Conservation (phyloP, 2,329 filamentous ascomycete genomes). For the Ceratocystis alfenasii region DNA sequence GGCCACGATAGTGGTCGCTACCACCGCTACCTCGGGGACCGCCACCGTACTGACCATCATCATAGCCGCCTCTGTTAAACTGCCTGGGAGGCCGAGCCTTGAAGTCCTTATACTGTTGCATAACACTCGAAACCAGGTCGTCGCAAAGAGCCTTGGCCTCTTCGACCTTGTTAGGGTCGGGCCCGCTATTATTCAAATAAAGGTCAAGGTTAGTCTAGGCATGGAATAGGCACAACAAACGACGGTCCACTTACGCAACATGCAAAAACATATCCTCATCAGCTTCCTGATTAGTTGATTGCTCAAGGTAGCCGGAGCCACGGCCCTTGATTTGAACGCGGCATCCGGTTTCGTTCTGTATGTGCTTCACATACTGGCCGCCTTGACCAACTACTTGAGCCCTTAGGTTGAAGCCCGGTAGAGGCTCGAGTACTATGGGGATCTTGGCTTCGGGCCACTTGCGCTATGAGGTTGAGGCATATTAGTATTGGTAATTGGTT, state of each 20-base stretch:
- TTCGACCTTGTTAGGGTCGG: slow-evolving; percentile 74
- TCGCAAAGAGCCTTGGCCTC: slow-evolving; percentile 80
- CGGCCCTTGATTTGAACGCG: slow-evolving; percentile 97
- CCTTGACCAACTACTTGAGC: slow-evolving; percentile 93
- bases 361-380: slow-evolving; percentile 94
- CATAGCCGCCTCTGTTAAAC: slow-evolving; percentile 40
- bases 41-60: slow-evolving; percentile 31
- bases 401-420: slow-evolving; percentile 88
- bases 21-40: slow-evolving; percentile 30
- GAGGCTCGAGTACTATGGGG: slow-evolving; percentile 75
- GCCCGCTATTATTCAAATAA: slow-evolving; percentile 47
- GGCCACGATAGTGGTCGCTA: slow-evolving; percentile 28
- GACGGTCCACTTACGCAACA: slow-evolving; percentile 57
- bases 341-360: slow-evolving; percentile 88
- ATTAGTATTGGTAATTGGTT: slow-evolving; percentile 15
- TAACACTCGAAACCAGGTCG: slow-evolving; percentile 76
- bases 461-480: slow-evolving; percentile 42
- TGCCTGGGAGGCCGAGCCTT: slow-evolving; percentile 66
- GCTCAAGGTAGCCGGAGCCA: slow-evolving; percentile 87
- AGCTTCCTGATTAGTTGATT: slow-evolving; percentile 74
- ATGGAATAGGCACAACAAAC: neutral
- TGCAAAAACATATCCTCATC: slow-evolving; percentile 96
- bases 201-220: slow-evolving; percentile 28
- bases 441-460: slow-evolving; percentile 99
- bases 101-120: slow-evolving; percentile 79